Evolutionary conservation across 1,284 basidiomycete genomes (phyloP), one percentile per base, ranked within the genome.

Genomic region (Stygiomarasmius scandens): DNA sequence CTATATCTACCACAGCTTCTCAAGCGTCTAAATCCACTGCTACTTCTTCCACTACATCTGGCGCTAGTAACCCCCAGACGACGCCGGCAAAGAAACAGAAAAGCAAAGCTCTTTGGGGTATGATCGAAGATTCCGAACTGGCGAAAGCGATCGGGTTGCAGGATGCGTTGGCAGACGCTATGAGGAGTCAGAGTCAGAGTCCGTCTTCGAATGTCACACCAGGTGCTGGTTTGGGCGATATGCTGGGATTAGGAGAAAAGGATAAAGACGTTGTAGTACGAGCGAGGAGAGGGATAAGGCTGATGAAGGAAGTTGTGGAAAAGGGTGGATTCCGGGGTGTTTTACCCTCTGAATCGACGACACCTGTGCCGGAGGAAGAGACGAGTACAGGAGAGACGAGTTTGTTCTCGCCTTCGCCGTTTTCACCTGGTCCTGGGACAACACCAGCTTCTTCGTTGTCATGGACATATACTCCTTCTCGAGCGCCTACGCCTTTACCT

Each of bases 61-160:
- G 19, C n/a, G 10, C 23, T 29, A 10, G n/a, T n/a, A 16, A 51
- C 16, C 52, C 12, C 12, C 29, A 32, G 5, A 12, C 29, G 29
- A 32, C 29, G 29, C 29, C 29, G 29, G 12, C 29, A 12, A 32
- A 32, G 29, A 22, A 47, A 49, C n/a, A 32, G 24, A 76, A 14
- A 74, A 72, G 83, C 1, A 89, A 85, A 64, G 87, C 87, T 2
- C 79, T 91, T 8, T 92, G 90, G 90, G 83, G 82, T 0, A 83
- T 92, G 82, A 89, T 92, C 54, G 89, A 92, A 69, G 88, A 90
- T 58, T 92, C 90, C 69, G 85, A 89, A 67, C 74, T 92, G 27
- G 90, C 90, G 2, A 83, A 81, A 69, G 81, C 81, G 11, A 85
- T 92, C 58, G 75, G 85, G 59, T 74, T 81, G n/a, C 38, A 41